Conservation (phyloP, 1,284 basidiomycete species). For the Ustilago bromivora region DNA sequence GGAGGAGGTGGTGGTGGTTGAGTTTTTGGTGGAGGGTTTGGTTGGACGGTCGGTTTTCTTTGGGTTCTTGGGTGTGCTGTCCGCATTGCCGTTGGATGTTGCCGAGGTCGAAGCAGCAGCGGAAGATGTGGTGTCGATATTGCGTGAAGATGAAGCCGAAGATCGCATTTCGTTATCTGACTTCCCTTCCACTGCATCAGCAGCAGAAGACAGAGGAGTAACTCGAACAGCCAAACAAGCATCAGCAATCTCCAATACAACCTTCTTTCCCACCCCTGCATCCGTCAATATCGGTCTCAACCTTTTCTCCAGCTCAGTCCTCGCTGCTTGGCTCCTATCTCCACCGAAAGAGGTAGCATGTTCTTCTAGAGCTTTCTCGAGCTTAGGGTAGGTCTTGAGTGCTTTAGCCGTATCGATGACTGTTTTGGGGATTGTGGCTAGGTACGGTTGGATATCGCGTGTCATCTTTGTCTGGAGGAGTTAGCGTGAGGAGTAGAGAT, state of each 20-base stretch:
- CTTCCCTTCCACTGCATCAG: background rate
- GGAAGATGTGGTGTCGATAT: background rate
- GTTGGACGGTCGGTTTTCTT: slow-evolving; percentile 5
- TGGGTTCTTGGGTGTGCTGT: background rate
- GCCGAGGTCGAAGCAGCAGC: background rate
- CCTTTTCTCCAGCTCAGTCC: slow-evolving; percentile 32
- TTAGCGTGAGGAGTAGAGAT: background rate
- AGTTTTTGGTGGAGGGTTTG: slow-evolving; percentile 10
- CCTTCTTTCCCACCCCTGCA: slow-evolving; percentile 55
- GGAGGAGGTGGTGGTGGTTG: background rate
- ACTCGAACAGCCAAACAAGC: slow-evolving; percentile 23
- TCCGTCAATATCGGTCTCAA: slow-evolving; percentile 52
- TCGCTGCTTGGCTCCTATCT: background rate
- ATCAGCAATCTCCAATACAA: slow-evolving; percentile 36
- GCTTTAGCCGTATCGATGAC: slow-evolving; percentile 64
- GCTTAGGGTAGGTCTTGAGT: slow-evolving; percentile 53
- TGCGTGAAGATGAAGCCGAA: background rate
- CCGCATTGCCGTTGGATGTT: background rate
- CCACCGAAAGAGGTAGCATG: slow-evolving; percentile 6
- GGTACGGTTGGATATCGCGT: slow-evolving; percentile 25
- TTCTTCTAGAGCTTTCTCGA: slow-evolving; percentile 36
- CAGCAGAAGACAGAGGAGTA: background rate
- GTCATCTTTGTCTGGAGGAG: slow-evolving; percentile 5
- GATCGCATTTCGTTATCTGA: background rate
- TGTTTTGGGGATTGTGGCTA: slow-evolving; percentile 29